phyloP scores from a whole-genome alignment of 805 yeast species.

The Priceomyces carsonii region DNA sequence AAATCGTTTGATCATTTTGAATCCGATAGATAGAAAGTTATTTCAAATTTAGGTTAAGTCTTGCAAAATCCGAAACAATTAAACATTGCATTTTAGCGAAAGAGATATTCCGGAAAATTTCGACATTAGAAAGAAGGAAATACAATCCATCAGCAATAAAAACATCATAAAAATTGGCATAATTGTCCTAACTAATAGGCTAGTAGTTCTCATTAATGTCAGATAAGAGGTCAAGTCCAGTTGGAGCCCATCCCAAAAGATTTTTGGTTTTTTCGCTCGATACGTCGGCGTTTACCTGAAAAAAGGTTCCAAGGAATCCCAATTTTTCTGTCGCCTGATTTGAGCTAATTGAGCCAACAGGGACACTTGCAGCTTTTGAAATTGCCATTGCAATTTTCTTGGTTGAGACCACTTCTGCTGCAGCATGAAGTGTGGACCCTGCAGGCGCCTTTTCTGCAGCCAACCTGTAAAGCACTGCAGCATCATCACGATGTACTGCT shows the following conservation, averaged over 20 bases:
- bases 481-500: conserved; percentile 30
- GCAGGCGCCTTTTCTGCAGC: conserved; percentile 12
- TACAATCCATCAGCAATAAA: too few relatives aligned
- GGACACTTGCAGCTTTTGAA: conserved; percentile 16
- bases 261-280: not conserved
- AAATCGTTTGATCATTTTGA: too few relatives aligned
- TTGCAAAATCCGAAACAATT: too few relatives aligned
- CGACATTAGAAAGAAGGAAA: too few relatives aligned
- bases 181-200: too few relatives aligned
- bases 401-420: conserved; percentile 16
- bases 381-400: conserved; percentile 26
- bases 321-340: conserved; percentile 10
- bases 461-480: conserved; percentile 23
- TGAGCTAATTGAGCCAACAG: conserved; percentile 12
- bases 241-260: not conserved
- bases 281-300: not conserved
- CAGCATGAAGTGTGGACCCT: conserved; percentile 10
- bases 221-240: not conserved
- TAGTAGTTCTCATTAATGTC: not conserved
- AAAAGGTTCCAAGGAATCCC: conserved; percentile 13
- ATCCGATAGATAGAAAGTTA: too few relatives aligned
- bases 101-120: too few relatives aligned
- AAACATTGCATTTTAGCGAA: too few relatives aligned
- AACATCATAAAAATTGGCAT: too few relatives aligned
- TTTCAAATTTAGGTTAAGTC: too few relatives aligned